phyloP scores from a whole-genome alignment of 2,329 filamentous ascomycete genomes.

The Drechslera avenae region DNA sequence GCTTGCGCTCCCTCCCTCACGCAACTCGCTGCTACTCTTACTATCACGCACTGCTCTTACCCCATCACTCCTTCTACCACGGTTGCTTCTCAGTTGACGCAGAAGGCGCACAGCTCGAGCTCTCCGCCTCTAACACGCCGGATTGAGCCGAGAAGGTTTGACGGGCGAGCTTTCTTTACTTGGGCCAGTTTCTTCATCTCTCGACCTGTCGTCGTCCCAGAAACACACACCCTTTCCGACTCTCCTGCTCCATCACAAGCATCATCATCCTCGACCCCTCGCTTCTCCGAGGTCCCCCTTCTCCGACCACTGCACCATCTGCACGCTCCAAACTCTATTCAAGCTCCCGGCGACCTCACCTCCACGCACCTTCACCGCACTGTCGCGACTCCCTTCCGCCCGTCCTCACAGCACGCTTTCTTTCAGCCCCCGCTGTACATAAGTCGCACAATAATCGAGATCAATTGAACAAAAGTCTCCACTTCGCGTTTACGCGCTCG shows the following conservation, averaged over 20 bases:
- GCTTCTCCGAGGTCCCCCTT: conserved; percentile 28
- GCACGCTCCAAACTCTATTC: conserved; percentile 41
- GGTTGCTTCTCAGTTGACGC: conserved; percentile 21
- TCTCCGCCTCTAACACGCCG: conserved; percentile 29
- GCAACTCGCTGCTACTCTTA: conserved; percentile 17
- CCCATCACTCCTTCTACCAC: conserved; percentile 25
- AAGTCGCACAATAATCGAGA: conserved; percentile 53
- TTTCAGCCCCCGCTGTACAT: conserved; percentile 75
- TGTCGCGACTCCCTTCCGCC: conserved; percentile 37
- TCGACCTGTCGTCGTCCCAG: conserved; percentile 38
- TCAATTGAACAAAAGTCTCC: conserved; percentile 45
- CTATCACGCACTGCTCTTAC: conserved; percentile 26
- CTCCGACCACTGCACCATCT: conserved; percentile 41
- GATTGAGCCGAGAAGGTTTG: conserved; percentile 46
- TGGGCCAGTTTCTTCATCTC: conserved; percentile 40
- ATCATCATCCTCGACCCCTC: conserved; percentile 33
- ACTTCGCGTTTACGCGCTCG: conserved; percentile 34
- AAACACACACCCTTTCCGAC: conserved; percentile 35
- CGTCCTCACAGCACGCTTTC: conserved; percentile 85
- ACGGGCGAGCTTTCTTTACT: conserved; percentile 48
- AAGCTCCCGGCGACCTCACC: conserved; percentile 44
- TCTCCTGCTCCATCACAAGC: conserved; percentile 39
- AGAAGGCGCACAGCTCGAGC: conserved; percentile 27
- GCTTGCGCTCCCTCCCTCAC: conserved; percentile 23
- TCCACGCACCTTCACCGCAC: conserved; percentile 35